Conservation (phyloP, 148 eudicot genomes). For the Dianthus caryophyllus region DNA sequence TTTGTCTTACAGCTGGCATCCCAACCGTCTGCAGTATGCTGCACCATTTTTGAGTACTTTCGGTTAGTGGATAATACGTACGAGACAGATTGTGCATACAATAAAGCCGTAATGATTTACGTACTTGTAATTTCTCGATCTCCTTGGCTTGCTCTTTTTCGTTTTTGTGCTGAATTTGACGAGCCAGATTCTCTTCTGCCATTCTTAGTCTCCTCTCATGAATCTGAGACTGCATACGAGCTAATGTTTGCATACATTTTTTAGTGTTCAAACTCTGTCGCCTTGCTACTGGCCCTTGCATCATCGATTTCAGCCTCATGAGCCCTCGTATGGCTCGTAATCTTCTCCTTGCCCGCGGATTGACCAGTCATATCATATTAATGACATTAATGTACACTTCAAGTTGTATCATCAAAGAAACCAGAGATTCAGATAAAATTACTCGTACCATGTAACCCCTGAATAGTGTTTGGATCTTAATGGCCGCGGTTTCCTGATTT, state of each 20-base stretch:
- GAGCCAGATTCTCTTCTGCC: conserved; percentile 75
- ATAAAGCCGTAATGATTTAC: conserved; percentile 15
- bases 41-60: not conserved
- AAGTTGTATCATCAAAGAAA: not conserved
- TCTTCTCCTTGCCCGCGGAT: conserved; percentile 66
- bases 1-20: conserved; percentile 73
- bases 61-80: not conserved
- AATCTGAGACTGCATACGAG: conserved; percentile 73
- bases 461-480: conserved; percentile 66
- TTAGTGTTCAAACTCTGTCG: conserved; percentile 70
- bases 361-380: not conserved
- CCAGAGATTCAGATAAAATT: not conserved
- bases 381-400: too few relatives aligned
- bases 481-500: conserved; percentile 61
- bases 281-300: conserved; percentile 59
- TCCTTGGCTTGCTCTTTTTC: conserved; percentile 77
- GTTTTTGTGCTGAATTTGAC: conserved; percentile 64
- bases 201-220: conserved; percentile 63
- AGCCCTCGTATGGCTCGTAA: conserved; percentile 68
- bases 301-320: conserved; percentile 55
- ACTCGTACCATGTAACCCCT: conserved; percentile 77
- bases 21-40: conserved; percentile 77
- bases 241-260: conserved; percentile 77
- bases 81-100: not conserved
- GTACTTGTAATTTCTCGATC: conserved; percentile 51